These are phyloP conservation scores for Dysphania ambrosioides DNA, from an alignment of 148 eudicot genomes.

Conservation along the genomic window DNA sequence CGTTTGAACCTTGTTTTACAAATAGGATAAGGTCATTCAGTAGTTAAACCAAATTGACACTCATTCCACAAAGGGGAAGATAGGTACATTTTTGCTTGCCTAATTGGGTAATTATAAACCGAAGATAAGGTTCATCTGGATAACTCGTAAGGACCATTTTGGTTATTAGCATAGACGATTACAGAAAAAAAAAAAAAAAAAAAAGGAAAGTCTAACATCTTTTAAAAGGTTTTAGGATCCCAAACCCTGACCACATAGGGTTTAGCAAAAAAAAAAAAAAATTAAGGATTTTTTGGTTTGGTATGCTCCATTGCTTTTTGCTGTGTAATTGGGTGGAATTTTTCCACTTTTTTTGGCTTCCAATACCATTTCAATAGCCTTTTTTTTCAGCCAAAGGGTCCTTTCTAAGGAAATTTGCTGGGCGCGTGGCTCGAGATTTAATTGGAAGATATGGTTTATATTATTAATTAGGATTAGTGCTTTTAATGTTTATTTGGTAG, in stretches of 20 bases:
- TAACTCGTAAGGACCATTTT: not conserved
- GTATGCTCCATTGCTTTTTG: constrained; percentile 2
- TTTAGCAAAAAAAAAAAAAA: constrained; percentile 2
- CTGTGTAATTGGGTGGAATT: constrained; percentile 21
- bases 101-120: constrained; percentile 13
- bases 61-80: constrained; percentile 7
- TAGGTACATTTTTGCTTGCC: constrained; percentile 20
- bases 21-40: not conserved
- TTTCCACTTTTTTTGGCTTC: constrained; percentile 16
- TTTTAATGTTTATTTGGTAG: not conserved
- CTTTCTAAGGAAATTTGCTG: not conserved
- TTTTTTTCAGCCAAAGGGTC: constrained; percentile 1
- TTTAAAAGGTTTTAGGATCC: constrained; percentile 13
- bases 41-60: constrained; percentile 7
- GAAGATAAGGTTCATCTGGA: constrained; percentile 3
- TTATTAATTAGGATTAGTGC: not conserved
- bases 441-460: constrained; percentile 2
- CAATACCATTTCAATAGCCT: not conserved
- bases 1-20: not conserved
- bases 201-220: not conserved
- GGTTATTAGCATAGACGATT: not conserved
- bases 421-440: constrained; percentile 30
- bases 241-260: constrained; percentile 19
- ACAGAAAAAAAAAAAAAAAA: not conserved
- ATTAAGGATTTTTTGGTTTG: not conserved